phyloP scores from a whole-genome alignment of 176 grass and related monocot genomes.

The Sorghum bicolor region Sorghum_bicolor_NCBIv3 NC_012873.2:6849501-6850000 shows the following conservation, averaged over 20 bases:
- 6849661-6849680: not conserved
- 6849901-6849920: conserved; percentile 8
- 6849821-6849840: conserved; percentile 52
- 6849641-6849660: not conserved
- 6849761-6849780: conserved; percentile 41
- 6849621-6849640: not conserved
- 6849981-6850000: conserved; percentile 70
- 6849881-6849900: conserved; percentile 2
- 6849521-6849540: not conserved
- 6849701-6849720: conserved; percentile 38
- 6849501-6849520: not conserved
- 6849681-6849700: conserved; percentile 21
- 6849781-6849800: conserved; percentile 39
- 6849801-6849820: conserved; percentile 33
- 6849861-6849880: conserved; percentile 64
- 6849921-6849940: conserved; percentile 3
- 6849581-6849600: not conserved
- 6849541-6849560: not conserved
- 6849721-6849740: conserved; percentile 44
- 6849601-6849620: not conserved
- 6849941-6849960: conserved; percentile 11
- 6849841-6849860: conserved; percentile 71
- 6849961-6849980: conserved; percentile 60
- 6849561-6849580: not conserved
- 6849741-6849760: conserved; percentile 33